A percentile compares a stretch with the other conserved stretches of the same genome.
Evolutionary conservation across 1,139 yeast genomes (phyloP).

Genomic region (Taphrina populina): DNA sequence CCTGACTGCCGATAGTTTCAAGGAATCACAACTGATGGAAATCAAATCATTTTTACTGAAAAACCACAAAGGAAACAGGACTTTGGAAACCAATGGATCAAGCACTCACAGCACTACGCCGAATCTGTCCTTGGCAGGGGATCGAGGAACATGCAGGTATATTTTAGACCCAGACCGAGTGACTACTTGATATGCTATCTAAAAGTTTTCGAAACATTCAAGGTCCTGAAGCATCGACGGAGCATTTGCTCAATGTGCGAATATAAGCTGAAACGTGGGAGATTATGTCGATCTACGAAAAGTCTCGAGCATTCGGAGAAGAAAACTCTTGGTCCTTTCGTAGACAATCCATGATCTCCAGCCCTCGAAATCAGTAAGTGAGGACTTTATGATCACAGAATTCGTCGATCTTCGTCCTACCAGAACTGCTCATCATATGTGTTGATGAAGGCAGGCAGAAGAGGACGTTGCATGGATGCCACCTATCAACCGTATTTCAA

Average conservation of each 20-base stretch:
- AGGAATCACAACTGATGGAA: constrained; percentile 14
- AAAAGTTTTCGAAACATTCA: too few species aligned
- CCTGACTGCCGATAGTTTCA: neutral
- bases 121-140: constrained; percentile 36
- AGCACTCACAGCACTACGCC: too few species aligned
- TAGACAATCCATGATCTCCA: constrained; percentile 29
- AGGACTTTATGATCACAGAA: constrained; percentile 29
- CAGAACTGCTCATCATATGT: constrained; percentile 33
- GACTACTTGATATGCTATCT: too few species aligned
- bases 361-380: constrained; percentile 34
- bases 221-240: too few species aligned
- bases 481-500: too few species aligned
- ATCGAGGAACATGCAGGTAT: constrained; percentile 38
- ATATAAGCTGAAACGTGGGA: neutral
- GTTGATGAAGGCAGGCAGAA: constrained; percentile 33
- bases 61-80: neutral
- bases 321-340: constrained; percentile 3
- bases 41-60: constrained; percentile 6
- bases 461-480: constrained; percentile 33
- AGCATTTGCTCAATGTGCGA: constrained; percentile 1
- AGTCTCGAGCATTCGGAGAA: neutral
- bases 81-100: neutral
- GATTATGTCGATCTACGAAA: constrained; percentile 9
- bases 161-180: constrained; percentile 37
- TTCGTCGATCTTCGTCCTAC: constrained; percentile 30